These are phyloP conservation scores for Lactifluus hygrophoroides DNA, from an alignment of 768 basidiomycete genomes.

Conservation along the genomic window DNA sequence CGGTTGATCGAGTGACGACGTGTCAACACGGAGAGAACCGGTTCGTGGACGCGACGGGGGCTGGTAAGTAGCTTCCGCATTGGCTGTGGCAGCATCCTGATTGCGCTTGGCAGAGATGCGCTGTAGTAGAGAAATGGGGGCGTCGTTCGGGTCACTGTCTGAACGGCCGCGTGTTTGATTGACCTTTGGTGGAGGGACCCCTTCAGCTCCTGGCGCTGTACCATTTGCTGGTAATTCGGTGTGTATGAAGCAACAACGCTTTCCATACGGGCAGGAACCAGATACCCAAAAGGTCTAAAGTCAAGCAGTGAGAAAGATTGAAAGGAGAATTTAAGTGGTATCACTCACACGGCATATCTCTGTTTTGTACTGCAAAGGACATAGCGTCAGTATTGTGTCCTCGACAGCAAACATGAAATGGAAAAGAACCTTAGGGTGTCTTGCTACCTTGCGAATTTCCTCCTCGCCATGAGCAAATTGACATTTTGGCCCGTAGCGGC, in stretches of 20 bases:
- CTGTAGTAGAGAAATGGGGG: conserved; percentile 62
- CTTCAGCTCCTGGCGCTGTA: conserved; percentile 44
- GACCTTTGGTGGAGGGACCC: conserved; percentile 42
- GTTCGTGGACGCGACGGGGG: conserved; percentile 51
- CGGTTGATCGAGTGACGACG: conserved; percentile 46
- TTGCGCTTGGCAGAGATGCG: conserved; percentile 65
- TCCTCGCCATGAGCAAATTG: conserved; percentile 93
- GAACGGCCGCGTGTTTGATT: conserved; percentile 55
- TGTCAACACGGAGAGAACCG: conserved; percentile 68
- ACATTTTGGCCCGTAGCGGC: conserved; percentile 81
- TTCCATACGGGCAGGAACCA: conserved; percentile 87
- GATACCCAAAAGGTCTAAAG: conserved; percentile 86
- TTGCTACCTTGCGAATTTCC: conserved; percentile 72
- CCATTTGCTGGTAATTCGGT: conserved; percentile 71
- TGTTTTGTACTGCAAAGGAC: conserved; percentile 66
- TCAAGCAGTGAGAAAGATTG: conserved; percentile 13
- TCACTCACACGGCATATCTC: conserved; percentile 78
- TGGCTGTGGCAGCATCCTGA: conserved; percentile 33
- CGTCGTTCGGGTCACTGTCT: conserved; percentile 68
- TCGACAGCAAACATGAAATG: background rate
- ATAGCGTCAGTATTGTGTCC: background rate
- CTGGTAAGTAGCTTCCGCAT: conserved; percentile 38
- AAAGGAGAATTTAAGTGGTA: background rate
- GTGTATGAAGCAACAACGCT: conserved; percentile 90
- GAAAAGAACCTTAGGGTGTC: conserved; percentile 74